phyloP scores from a whole-genome alignment of 1,284 basidiomycete species.

The Amylostereum areolatum region DNA sequence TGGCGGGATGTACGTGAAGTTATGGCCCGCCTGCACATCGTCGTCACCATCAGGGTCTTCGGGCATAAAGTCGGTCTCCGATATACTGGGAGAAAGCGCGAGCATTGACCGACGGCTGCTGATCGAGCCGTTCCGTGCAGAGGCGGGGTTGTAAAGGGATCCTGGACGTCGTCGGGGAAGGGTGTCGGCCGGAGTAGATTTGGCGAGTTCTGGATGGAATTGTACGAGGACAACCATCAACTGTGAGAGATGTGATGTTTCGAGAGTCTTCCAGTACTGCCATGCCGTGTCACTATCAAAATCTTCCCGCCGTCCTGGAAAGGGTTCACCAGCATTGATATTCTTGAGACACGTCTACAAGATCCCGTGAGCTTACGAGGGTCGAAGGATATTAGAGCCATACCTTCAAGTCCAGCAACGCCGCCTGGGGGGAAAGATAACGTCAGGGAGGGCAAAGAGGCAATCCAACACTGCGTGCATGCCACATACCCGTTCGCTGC shows the following conservation, averaged over 20 bases:
- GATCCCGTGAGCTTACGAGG: conserved; percentile 6
- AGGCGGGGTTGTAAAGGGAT: conserved; percentile 42
- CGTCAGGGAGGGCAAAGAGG: conserved; percentile 3
- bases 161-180: conserved; percentile 47
- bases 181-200: conserved; percentile 60
- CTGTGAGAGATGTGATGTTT: conserved; percentile 81
- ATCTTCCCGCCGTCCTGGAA: conserved; percentile 84
- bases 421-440: conserved; percentile 50
- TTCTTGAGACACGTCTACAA: conserved; percentile 85
- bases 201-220: conserved; percentile 82
- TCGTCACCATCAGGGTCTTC: conserved; percentile 56
- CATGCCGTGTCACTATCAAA: conserved; percentile 80
- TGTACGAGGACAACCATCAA: conserved; percentile 87
- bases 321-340: conserved; percentile 77
- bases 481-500: conserved; percentile 68
- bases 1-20: conserved; percentile 88
- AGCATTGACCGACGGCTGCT: conserved; percentile 60
- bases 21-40: conserved; percentile 60
- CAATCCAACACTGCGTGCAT: neutral
- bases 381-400: neutral
- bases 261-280: conserved; percentile 79
- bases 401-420: conserved; percentile 80
- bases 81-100: conserved; percentile 26
- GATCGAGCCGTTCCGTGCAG: conserved; percentile 52
- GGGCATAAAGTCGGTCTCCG: conserved; percentile 27